Conservation (phyloP, 805 yeast species). For the Candida succiphila region DNA sequence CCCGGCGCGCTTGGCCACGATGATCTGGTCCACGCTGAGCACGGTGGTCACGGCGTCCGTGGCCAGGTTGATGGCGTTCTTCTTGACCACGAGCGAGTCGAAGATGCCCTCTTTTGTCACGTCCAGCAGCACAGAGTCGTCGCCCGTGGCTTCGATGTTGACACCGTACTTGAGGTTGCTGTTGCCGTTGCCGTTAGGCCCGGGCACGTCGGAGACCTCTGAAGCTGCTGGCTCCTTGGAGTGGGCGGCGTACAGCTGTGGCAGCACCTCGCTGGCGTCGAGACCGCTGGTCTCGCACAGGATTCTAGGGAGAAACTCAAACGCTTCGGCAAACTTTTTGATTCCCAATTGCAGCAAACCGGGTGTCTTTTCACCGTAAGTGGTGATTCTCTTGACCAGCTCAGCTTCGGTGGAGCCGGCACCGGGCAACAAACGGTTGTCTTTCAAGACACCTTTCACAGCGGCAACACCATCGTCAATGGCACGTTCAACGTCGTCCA, state of each 20-base stretch:
- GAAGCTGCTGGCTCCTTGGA: constrained; percentile 1
- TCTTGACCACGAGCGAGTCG: constrained; percentile 74
- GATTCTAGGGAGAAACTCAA: constrained; percentile 88
- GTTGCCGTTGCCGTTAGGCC: not conserved
- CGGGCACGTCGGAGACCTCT: not conserved
- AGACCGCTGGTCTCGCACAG: constrained; percentile 92
- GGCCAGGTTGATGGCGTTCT: constrained; percentile 84
- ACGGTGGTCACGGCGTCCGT: constrained; percentile 92
- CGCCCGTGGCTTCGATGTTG: constrained; percentile 67
- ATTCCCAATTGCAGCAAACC: constrained; percentile 90
- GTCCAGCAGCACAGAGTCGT: constrained; percentile 57
- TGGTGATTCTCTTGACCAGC: constrained; percentile 66
- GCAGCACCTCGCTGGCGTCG: constrained; percentile 82
- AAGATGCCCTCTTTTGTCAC: constrained; percentile 59
- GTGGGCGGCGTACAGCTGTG: constrained; percentile 84
- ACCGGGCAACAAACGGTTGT: constrained; percentile 77
- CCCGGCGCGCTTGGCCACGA: constrained; percentile 98
- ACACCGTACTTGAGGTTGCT: constrained; percentile 41
- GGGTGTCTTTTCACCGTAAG: constrained; percentile 88
- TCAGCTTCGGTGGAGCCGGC: constrained; percentile 96
- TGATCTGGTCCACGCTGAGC: constrained; percentile 89
- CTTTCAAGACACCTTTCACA: constrained; percentile 81
- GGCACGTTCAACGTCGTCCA: constrained; percentile 95
- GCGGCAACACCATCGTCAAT: constrained; percentile 95
- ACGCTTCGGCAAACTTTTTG: constrained; percentile 87